Base-by-base conservation (phyloP, 257 asterid species). In the Penstemon newberryi region DNA sequence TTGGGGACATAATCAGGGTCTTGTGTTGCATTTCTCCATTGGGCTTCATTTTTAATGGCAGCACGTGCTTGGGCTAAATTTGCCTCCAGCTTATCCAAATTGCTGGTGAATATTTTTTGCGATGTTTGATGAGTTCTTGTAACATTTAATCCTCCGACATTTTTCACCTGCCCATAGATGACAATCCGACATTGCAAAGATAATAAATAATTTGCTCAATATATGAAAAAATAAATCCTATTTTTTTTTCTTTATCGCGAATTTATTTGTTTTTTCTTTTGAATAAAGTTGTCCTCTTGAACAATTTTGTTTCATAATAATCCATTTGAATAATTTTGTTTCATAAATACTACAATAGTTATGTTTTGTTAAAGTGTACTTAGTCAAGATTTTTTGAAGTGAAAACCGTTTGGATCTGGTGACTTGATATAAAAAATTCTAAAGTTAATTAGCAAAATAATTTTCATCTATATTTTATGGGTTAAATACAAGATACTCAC, bases 1-100 rank as follows among this genome's bases (percentile, higher is more conserved):
- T 61, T 42, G 8, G 93, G 96, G 18, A 84, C 63, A 72, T 77
- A 86, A 40, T 81, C 80, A 3, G 78, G 79, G 70, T 79, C 85
- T 15, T 67, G 46, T 38, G 81, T 70, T 67, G 65, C 60, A 69
- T 82, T 82, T 25, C 33, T 25, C 15, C 2, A 6, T 45, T 45
- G 63, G 56, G 77, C 50, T 49, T 63, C 69, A 65, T 25, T 78
- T 55, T 65, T 77, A 53, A 89, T 83, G 43, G 85, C 81, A 40
- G 67, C 81, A 65, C 96, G 86, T 68, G 93, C 80, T 58, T 70
- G 78, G 13, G 64, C 73, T 13, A 89, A 85, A 49, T 75, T 77
- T 0, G 82, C 82, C 76, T 89, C 96, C 54, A 86, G 38, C 53
- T 63, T 52, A 55, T 75, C 81, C 61, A 84, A 33, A 19, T 74